phyloP scores from a whole-genome alignment of 108 stramenopile genomes.

The Fistulifera pelliculosa region DNA sequence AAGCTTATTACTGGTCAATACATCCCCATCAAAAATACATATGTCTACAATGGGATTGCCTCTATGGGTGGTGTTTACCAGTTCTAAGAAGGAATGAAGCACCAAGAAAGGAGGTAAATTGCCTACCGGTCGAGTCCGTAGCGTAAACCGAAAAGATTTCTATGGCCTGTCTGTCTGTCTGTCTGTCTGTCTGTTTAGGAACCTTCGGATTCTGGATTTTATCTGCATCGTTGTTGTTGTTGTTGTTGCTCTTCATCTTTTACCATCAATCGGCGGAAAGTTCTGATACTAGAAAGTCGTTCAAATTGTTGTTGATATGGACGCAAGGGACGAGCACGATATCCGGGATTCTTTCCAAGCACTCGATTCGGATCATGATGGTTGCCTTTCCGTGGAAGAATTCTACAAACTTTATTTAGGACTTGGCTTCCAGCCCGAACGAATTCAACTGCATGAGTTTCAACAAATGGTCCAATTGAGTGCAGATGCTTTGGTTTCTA shows the following conservation, averaged over 20 bases:
- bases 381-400: slow-evolving; percentile 10
- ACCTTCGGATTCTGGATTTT: too few relatives aligned
- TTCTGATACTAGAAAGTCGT: too few relatives aligned
- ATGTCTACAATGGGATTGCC: slow-evolving; percentile 94
- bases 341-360: slow-evolving; percentile 21
- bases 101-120: too few relatives aligned
- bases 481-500: neutral
- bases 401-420: slow-evolving; percentile 22
- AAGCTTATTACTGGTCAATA: slow-evolving; percentile 93
- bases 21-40: slow-evolving; percentile 82
- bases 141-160: too few relatives aligned
- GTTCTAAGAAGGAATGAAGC: slow-evolving; percentile 29
- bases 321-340: slow-evolving; percentile 10
- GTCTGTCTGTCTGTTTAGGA: too few relatives aligned
- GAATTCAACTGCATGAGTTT: slow-evolving; percentile 3
- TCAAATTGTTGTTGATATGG: neutral
- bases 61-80: slow-evolving; percentile 73
- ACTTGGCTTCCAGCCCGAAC: slow-evolving; percentile 15
- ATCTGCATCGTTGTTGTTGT: too few relatives aligned
- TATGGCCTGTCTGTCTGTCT: too few relatives aligned
- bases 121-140: too few relatives aligned
- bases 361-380: slow-evolving; percentile 21
- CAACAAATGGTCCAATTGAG: neutral
- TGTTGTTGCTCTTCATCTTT: too few relatives aligned
- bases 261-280: too few relatives aligned